These are phyloP conservation scores for Geosmithia putterillii DNA, from an alignment of 2,329 filamentous ascomycete species.

Conservation along the genomic window DNA sequence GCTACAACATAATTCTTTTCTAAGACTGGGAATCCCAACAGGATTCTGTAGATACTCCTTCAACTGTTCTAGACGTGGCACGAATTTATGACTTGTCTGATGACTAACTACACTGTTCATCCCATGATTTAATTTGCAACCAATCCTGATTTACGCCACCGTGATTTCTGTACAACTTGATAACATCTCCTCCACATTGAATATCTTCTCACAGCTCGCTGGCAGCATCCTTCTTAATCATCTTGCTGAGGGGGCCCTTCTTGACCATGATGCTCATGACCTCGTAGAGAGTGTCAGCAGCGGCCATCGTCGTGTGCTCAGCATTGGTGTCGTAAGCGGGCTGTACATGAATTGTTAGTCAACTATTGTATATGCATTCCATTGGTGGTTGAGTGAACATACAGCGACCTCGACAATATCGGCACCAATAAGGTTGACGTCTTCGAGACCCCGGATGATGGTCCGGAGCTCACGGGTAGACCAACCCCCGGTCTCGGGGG, in stretches of 20 bases:
- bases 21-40: no score
- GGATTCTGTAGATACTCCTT: no score
- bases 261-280: constrained; percentile 77
- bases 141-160: neutral
- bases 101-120: no score
- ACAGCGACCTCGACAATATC: constrained; percentile 63
- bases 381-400: constrained; percentile 4
- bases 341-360: constrained; percentile 6
- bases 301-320: constrained; percentile 62
- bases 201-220: constrained; percentile 1
- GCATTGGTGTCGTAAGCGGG: constrained; percentile 64
- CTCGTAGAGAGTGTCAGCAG: constrained; percentile 60
- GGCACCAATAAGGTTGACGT: constrained; percentile 73
- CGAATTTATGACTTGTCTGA: no score
- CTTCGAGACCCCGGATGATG: constrained; percentile 71
- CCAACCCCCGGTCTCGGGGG: constrained; percentile 85
- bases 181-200: neutral
- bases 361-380: neutral
- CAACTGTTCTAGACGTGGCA: no score
- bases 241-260: constrained; percentile 53
- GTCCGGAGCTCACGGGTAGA: constrained; percentile 78
- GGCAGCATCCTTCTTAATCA: constrained; percentile 11
- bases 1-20: constrained; percentile 15
- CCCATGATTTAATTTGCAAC: neutral
- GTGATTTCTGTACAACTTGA: neutral